Base-by-base conservation (phyloP, 2,329 filamentous ascomycete species). In the Pezicula carpinea region DNA sequence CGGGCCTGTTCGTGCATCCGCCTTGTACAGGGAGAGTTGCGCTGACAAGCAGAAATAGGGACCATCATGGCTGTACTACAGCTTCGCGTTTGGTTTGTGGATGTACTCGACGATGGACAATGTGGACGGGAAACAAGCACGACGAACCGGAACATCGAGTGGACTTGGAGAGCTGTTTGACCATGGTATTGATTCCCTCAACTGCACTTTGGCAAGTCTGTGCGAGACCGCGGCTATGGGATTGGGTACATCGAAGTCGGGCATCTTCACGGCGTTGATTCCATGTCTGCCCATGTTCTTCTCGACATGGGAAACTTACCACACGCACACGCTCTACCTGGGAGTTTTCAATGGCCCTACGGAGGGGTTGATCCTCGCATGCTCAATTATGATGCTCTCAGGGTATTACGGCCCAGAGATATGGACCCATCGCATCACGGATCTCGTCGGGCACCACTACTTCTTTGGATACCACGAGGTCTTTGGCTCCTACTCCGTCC, bases 21-120 rank as follows among this genome's bases (percentile, higher is more conserved):
- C 22, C 10, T 6, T 14, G 8, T 13, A 6, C 32, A 6, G 40
- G 14, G 17, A 7, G n/a, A 14, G 19, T 38, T 26, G 23, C 22
- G 46, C 49, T 40, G 32, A 7, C 2, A 6, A 19, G 11, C n/a
- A 21, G 33, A 38, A 42, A 43, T 63, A 93, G 84, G 89, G 84
- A 17, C 90, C 91, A 7, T 78, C 85, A 60, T 97, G 93, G 92
- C 69, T 97, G 17, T 97, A 96, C 73, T 95, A 89, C 65, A 96
- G 89, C 70, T 97, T 97, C 67, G 92, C 91, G 1, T 80, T 95
- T 55, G 93, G 93, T 34, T 78, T 99, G 49, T 99, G 95, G 85
- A 93, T 95, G 88, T 95, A 97, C 70, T 95, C 93, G 59, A 99
- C 93, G 13, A 91, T 99, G 85, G 93, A 99, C 74, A 99, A 99